These are phyloP conservation scores for Magnaporthales sp. DNA, from an alignment of 2,329 filamentous ascomycete species.

Conservation along the genomic window DNA sequence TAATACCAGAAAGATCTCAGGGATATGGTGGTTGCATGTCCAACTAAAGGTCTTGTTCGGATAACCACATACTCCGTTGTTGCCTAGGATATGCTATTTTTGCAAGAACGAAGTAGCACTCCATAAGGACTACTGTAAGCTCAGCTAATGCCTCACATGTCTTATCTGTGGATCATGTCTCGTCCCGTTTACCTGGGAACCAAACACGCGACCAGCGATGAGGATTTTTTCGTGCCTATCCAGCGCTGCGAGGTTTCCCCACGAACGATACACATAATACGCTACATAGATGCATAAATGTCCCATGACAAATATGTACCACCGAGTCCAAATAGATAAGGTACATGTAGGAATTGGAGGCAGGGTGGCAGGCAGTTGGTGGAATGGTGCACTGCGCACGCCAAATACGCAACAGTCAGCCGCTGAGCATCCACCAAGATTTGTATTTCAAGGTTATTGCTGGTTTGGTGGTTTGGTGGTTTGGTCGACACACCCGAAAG, in stretches of 20 bases:
- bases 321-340: no score
- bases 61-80: not conserved
- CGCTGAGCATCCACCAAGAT: not conserved
- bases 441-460: not conserved
- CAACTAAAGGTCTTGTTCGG: not conserved
- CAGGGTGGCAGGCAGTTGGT: not conserved
- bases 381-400: not conserved
- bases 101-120: no score
- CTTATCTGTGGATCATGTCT: not conserved
- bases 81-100: not conserved
- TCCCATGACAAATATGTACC: not conserved
- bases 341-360: not conserved
- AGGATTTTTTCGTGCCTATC: not conserved
- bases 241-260: no score
- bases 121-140: not conserved
- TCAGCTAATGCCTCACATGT: not conserved
- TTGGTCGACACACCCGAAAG: not conserved
- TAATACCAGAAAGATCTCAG: not conserved
- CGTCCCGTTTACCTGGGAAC: not conserved
- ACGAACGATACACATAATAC: no score
- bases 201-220: not conserved
- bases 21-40: not conserved
- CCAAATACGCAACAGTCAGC: not conserved
- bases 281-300: not conserved
- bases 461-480: not conserved